Conservation (phyloP, 2,329 filamentous ascomycete genomes). For the Coniochaeta prunicola region DNA sequence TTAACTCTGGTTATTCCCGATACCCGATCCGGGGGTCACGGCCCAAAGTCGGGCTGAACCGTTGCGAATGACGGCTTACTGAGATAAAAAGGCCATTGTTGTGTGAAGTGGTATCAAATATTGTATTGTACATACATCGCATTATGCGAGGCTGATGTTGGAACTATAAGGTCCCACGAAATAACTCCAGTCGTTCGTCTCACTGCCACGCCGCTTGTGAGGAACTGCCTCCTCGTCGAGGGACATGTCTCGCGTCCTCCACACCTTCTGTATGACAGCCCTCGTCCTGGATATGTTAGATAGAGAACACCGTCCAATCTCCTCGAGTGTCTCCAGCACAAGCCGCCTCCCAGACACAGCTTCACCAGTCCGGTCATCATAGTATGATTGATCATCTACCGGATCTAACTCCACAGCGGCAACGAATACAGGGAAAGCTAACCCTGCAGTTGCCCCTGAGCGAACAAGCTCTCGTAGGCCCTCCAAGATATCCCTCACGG, state of each 20-base stretch:
- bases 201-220: background rate
- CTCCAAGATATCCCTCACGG: conserved; percentile 26
- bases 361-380: conserved; percentile 10
- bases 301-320: conserved; percentile 31
- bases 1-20: background rate
- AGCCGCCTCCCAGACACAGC: conserved; percentile 26
- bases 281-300: conserved; percentile 34
- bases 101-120: no score
- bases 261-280: conserved; percentile 38
- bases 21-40: background rate
- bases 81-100: background rate
- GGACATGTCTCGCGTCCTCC: conserved; percentile 32
- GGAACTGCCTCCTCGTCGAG: background rate
- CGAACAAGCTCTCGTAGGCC: conserved; percentile 24
- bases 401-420: conserved; percentile 31
- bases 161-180: background rate
- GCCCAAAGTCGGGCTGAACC: background rate
- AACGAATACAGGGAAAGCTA: conserved; percentile 35
- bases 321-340: conserved; percentile 29
- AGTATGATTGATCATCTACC: conserved; percentile 25
- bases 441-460: conserved; percentile 21
- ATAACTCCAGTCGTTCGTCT: conserved; percentile 1
- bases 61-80: background rate
- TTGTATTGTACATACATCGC: background rate
- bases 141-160: conserved; percentile 1